A percentile compares a stretch with the other conserved stretches of the same genome.
Conservation (phyloP, 208 protist species). For the Tritrichomonas foetus region DNA sequence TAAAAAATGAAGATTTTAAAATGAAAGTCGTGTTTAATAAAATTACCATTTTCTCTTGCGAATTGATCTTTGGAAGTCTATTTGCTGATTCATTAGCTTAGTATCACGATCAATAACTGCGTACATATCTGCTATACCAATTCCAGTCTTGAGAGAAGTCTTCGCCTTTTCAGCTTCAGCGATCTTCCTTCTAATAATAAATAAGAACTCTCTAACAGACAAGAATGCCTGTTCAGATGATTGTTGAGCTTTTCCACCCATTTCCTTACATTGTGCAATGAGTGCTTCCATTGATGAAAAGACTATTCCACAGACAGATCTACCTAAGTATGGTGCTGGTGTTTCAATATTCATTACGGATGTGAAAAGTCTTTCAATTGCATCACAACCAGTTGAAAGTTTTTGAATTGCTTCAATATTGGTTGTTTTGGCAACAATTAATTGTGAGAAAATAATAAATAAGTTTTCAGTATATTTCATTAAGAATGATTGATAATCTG, state of each 20-base stretch:
- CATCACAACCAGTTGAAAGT: neutral
- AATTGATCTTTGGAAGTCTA: slow-evolving; percentile 35
- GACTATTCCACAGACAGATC: slow-evolving; percentile 20
- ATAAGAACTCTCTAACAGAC: slow-evolving; percentile 28
- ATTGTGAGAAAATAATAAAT: neutral
- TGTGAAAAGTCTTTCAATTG: neutral
- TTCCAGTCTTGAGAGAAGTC: neutral
- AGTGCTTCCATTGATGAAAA: neutral
- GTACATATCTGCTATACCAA: slow-evolving; percentile 30
- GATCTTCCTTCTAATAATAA: slow-evolving; percentile 32
- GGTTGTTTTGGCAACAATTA: neutral
- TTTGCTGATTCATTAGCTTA: neutral
- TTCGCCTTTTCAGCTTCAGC: neutral
- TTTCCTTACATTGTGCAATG: neutral
- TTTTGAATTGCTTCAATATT: neutral
- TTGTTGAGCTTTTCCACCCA: neutral
- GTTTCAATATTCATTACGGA: neutral
- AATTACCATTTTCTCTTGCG: neutral
- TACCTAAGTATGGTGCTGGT: neutral
- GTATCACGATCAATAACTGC: slow-evolving; percentile 2
- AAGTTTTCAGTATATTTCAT: neutral
- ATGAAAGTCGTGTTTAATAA: too few relatives aligned
- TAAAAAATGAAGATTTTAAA: too few relatives aligned
- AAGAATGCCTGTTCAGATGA: neutral
- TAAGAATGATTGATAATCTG: neutral